Evolutionary conservation across 2,329 filamentous ascomycete genomes (phyloP), one percentile per base, ranked within the genome.

Genomic region (Didymella exigua): DNA sequence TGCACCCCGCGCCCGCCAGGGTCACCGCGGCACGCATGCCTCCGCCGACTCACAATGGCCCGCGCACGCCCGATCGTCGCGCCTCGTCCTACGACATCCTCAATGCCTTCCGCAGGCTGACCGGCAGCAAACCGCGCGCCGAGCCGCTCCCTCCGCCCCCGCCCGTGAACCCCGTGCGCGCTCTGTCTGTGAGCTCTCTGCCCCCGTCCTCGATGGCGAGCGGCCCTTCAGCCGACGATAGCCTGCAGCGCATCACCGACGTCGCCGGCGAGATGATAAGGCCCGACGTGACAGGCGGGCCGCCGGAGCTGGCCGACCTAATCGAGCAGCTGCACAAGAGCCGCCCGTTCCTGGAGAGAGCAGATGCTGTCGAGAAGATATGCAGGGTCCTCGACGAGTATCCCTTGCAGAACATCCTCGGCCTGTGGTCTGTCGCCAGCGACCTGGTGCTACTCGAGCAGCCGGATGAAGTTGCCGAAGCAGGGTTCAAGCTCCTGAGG

Each of bases 21-120:
- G 38, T 56, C 33, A 34, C 56, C 50, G 50, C 56, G 52, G 42
- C 57, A 60, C 70, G 60, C 57, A 77, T 77, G 75, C 73, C 75
- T 75, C 71, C 73, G 44, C 61, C 73, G 37, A 46, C 66, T 34
- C 68, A 67, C 55, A 40, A 75, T 72, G 71, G 59, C 56, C 68
- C 72, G 26, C 71, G 66, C 60, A 74, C 73, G 49, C 74, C 74
- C 56, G 71, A 76, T 55, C 62, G 73, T 53, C 71, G 71, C 54
- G 67, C 73, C 60, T 76, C 75, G 49, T 72, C 73, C 56, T 69
- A 72, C 41, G 61, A 69, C 45, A 67, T 76, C 51, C 70, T 76
- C 56, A 69, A 67, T 37, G 72, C 73, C 60, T 76, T 76, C 58
- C 67, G 71, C 51, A 65, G 64, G 31, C 66, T 76, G 37, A 75